phyloP scores from a whole-genome alignment of 768 basidiomycete genomes.

The Pholiota molesta region DNA sequence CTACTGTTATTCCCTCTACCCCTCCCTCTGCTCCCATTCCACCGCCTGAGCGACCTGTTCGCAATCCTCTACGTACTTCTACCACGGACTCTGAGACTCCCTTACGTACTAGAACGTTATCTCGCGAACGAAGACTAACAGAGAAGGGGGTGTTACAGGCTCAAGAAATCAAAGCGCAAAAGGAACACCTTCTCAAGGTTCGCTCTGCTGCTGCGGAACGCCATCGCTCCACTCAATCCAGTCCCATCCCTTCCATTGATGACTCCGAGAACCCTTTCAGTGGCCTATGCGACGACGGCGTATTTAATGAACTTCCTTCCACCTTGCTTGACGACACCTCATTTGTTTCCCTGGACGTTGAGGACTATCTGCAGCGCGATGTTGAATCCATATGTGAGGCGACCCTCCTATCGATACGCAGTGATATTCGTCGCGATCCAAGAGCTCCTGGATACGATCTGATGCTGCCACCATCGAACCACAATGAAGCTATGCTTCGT shows the following conservation, averaged over 20 bases:
- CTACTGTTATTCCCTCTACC: no score
- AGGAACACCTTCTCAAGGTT: neutral
- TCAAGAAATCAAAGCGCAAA: neutral
- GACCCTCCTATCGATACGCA: slow-evolving; percentile 8
- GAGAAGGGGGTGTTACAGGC: neutral
- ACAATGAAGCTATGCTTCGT: slow-evolving; percentile 14
- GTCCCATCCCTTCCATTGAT: neutral
- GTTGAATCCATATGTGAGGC: slow-evolving; percentile 7
- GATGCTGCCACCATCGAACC: slow-evolving; percentile 6
- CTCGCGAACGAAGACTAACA: neutral
- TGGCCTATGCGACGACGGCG: neutral
- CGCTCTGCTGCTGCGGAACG: neutral
- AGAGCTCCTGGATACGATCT: slow-evolving; percentile 9
- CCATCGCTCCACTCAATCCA: neutral
- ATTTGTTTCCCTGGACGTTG: slow-evolving; percentile 10
- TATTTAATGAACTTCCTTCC: no score
- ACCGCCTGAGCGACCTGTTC: no score
- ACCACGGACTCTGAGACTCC: no score
- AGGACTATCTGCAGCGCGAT: slow-evolving; percentile 14
- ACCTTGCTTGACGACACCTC: neutral
- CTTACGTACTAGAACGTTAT: no score
- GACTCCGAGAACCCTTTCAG: neutral
- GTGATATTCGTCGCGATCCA: slow-evolving; percentile 6
- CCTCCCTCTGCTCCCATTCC: no score
- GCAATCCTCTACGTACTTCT: neutral